A percentile compares a stretch with the other conserved stretches of the same genome.
Evolutionary conservation across 257 asterid genomes (phyloP).

Genomic region (Jacaranda copaia): DNA sequence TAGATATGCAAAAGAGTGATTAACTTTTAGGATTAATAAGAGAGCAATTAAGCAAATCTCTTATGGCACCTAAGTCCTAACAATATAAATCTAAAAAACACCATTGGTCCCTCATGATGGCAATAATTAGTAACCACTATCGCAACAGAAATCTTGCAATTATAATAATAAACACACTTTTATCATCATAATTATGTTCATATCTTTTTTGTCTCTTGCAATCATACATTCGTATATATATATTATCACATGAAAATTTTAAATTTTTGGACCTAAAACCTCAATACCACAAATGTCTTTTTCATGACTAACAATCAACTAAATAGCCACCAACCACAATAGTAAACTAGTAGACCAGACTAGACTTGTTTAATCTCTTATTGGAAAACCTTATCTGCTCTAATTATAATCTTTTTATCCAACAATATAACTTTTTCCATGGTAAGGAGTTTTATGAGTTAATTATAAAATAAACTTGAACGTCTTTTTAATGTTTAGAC

Average conservation of each 20-base stretch:
- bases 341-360: background rate
- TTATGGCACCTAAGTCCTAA: background rate
- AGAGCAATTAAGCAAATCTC: background rate
- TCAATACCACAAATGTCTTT: conserved; percentile 26
- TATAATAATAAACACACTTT: conserved; percentile 22
- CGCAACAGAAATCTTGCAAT: background rate
- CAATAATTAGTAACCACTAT: background rate
- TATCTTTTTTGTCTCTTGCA: conserved; percentile 30
- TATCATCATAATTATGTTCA: conserved; percentile 11
- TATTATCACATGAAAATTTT: conserved; percentile 24
- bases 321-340: conserved; percentile 37
- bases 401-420: background rate
- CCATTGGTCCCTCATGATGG: conserved; percentile 14
- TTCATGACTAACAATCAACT: conserved; percentile 35
- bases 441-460: background rate
- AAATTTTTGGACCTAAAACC: conserved; percentile 23
- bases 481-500: too few species aligned
- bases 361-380: background rate
- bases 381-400: background rate
- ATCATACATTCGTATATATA: conserved; percentile 1
- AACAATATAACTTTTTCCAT: background rate
- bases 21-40: background rate
- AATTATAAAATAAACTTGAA: too few species aligned
- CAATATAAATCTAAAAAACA: background rate
- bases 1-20: background rate